Percentiles rank a stretch among this genome's conserved stretches.
These are phyloP conservation scores for Diaporthe sp. DNA, from an alignment of 2,329 filamentous ascomycete species.

Conservation along the genomic window DNA sequence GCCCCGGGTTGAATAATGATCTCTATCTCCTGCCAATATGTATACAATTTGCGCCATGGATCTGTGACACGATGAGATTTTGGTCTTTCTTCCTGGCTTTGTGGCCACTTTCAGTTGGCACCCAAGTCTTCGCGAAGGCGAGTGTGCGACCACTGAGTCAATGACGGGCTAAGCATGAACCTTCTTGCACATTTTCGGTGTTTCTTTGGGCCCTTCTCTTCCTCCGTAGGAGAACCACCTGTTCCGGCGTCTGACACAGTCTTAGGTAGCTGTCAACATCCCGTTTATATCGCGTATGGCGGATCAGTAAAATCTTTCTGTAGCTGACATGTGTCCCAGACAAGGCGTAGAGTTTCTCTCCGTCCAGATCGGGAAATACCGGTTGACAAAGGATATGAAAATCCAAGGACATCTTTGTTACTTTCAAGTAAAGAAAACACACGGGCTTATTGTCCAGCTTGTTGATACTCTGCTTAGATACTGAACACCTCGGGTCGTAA, in stretches of 20 bases:
- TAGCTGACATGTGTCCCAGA: neutral
- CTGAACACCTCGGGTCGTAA: neutral
- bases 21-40: too few species aligned
- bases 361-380: neutral
- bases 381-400: neutral
- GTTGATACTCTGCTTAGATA: neutral
- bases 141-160: too few species aligned
- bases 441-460: rapidly evolving
- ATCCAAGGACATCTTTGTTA: neutral
- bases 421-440: neutral
- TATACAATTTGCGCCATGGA: too few species aligned
- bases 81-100: too few species aligned
- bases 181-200: too few species aligned
- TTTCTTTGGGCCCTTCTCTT: neutral
- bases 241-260: neutral
- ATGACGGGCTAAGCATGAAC: too few species aligned
- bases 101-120: too few species aligned
- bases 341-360: neutral
- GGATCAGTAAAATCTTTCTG: neutral
- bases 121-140: too few species aligned
- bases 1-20: too few species aligned
- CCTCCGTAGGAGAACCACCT: neutral
- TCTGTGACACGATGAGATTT: too few species aligned
- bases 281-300: neutral
- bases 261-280: neutral